Evolutionary conservation across 202 grass and related monocot species (phyloP).

Genomic region (Panicum virgatum): DNA sequence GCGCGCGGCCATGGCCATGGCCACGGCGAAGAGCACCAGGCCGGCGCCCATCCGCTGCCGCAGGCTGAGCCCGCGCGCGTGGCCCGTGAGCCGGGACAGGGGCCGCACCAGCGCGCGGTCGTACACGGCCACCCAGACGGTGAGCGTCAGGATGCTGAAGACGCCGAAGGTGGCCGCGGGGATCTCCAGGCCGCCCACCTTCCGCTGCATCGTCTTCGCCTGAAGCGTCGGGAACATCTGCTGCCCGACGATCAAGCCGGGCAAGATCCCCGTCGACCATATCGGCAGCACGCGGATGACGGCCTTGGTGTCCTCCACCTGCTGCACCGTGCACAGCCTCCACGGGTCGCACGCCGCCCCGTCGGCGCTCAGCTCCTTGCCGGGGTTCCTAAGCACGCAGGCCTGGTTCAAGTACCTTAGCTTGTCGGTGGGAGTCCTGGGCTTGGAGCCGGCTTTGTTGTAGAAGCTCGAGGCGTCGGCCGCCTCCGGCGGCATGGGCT

Average conservation of each 20-base stretch:
- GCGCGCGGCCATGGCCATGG: constrained; percentile 47
- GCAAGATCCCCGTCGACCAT: constrained; percentile 63
- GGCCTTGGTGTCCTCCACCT: constrained; percentile 61
- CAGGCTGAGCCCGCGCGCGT: constrained; percentile 53
- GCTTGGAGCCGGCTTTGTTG: constrained; percentile 28
- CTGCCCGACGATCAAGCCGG: constrained; percentile 48
- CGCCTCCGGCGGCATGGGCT: constrained; percentile 33
- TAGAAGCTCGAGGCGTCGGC: constrained; percentile 33
- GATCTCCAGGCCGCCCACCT: constrained; percentile 32
- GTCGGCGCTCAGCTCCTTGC: constrained; percentile 35
- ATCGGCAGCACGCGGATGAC: constrained; percentile 62
- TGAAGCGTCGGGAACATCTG: constrained; percentile 64
- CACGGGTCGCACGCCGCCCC: constrained; percentile 44
- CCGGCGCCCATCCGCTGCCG: constrained; percentile 64
- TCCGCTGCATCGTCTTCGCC: constrained; percentile 51
- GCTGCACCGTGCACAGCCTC: constrained; percentile 64
- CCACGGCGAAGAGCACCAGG: constrained; percentile 31
- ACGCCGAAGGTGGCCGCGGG: constrained; percentile 54
- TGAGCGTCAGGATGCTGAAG: constrained; percentile 58
- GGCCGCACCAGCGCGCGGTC: constrained; percentile 54
- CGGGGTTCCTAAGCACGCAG: constrained; percentile 45
- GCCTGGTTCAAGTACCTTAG: constrained; percentile 55
- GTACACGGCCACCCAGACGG: constrained; percentile 68
- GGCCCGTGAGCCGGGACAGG: constrained; percentile 52
- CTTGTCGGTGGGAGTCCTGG: constrained; percentile 41